Base-by-base conservation (phyloP, 2,329 filamentous ascomycete species). In the Arachnopeziza araneosa region DNA sequence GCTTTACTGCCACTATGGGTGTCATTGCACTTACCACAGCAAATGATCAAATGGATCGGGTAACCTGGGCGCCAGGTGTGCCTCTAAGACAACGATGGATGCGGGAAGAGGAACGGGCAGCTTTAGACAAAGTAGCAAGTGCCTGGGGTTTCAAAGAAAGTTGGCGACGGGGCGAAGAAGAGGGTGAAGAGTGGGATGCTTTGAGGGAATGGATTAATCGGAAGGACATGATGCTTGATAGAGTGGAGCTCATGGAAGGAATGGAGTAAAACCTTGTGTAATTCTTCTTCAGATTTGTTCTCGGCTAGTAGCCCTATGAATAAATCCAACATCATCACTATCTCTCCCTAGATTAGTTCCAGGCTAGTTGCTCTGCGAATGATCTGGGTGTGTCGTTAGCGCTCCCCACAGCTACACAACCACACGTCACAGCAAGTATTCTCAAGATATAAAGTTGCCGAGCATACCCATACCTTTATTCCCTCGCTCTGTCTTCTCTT, bases 11-110 rank as follows among this genome's bases (percentile, higher is more conserved):
- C 3, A 91, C 88, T 10, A 83, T 98, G 57, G 95, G 93, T 2
- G 77, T 95, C 50, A 85, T 98, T 48, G 91, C 93, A 9, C 79
- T 96, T 61, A 87, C 91, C 24, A 97, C 93, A 36, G 82, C 88
- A 62, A 97, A 97, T 75, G 93, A 98, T 73, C 92, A 98, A 75
- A 96, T 97, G 90, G 87, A 89, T 69, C 85, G 95, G 22, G 91
- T 98, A 5, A 93, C 91, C 1, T 99, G 95, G 95, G 81, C 88
- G 9, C 85, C 85, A 0, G 95, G 95, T 12, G 88, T 91, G 36
- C 88, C 90, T 23, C 77, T 98, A 64, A 83, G 89, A 63, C 83
- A 91, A 69, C 83, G 95, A 17, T 98, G 93, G 90, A 74, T 96
- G 57, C 82, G 91, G 36, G 95, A 98, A 73, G 92, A 96, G 65